Evolutionary conservation across 768 basidiomycete genomes (phyloP), one percentile per base, ranked within the genome.

Genomic region (Lentinula boryana): DNA sequence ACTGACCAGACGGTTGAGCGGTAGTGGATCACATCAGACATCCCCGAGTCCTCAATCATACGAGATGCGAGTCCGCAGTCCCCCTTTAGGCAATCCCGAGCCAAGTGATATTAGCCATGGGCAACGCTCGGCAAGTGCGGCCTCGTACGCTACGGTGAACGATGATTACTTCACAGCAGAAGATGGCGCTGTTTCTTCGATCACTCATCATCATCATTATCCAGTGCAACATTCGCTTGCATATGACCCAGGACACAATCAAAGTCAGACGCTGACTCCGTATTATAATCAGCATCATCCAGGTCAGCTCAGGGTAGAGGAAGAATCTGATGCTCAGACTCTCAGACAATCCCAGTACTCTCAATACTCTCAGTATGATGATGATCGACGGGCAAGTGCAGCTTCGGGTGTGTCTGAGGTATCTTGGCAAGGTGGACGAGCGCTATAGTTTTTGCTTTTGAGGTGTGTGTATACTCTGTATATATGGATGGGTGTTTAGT

Each of bases 121-220:
- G 18, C 35, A 31, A 18, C 57, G 58, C 5, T 58, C 62, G n/a
- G 41, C 62, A 0, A 63, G 57, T 44, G 58, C 36, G 13, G 74
- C 75, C 15, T 78, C 79, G 57, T 80, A 72, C 65, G 71, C 73
- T 41, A 79, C 81, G 41, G 80, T 76, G n/a, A 71, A 69, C 15
- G 80, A 81, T 33, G 79, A 76, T 4, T 77, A 71, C 49, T 64
- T 33, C n/a, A 38, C 68, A n/a, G 71, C 69, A 15, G 77, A 69
- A 69, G 63, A 64, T 43, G 61, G 18, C 8, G 23, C 27, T 32
- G 40, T 15, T 9, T 12, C 10, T 27, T 27, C 32, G 1, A 31
- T 48, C 5, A 15, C 32, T 44, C 36, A 33, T 32, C 46, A 33
- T 32, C 46, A 48, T 48, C 27, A 35, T 35, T 13, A 5, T 58